Conservation (phyloP, 2,329 filamentous ascomycete genomes). For the Aspergillus proliferans region DNA sequence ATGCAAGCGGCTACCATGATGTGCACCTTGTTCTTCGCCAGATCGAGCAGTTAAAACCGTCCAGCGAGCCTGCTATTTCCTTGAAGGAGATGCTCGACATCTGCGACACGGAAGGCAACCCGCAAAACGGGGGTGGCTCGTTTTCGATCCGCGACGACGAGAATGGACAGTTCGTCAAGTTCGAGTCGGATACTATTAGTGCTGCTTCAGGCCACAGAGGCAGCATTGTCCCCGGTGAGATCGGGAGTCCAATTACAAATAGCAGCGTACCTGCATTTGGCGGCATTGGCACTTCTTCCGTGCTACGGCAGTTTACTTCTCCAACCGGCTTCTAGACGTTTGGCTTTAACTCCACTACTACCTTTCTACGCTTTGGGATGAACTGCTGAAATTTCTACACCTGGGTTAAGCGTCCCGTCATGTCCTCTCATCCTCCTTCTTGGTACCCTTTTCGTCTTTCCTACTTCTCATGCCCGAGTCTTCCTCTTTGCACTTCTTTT, state of each 20-base stretch:
- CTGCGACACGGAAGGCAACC: conserved; percentile 84
- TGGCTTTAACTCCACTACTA: conserved; percentile 6
- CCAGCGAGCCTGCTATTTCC: conserved; percentile 51
- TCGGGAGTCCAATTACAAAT: conserved; percentile 59
- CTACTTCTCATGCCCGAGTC: conserved; percentile 20
- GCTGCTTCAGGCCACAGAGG: conserved; percentile 37
- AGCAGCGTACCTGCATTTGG: conserved; percentile 34
- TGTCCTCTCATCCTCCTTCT: conserved; percentile 13
- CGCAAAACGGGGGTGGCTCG: conserved; percentile 80
- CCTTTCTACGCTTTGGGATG: conserved; percentile 4
- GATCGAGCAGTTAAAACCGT: conserved; percentile 58
- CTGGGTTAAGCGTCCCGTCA: conserved; percentile 13
- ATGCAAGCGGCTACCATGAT: conserved; percentile 61
- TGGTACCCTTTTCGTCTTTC: conserved; percentile 7
- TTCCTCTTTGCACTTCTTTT: conserved; percentile 1
- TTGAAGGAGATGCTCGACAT: conserved; percentile 71
- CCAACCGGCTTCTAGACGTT: conserved; percentile 30
- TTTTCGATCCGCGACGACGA: conserved; percentile 63
- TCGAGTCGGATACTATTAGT: conserved; percentile 48
- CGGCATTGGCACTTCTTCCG: conserved; percentile 29
- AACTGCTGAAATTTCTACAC: background rate
- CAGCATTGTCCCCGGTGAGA: conserved; percentile 55
- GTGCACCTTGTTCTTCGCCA: conserved; percentile 58
- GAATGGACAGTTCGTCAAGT: conserved; percentile 38
- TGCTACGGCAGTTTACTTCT: conserved; percentile 34